Conservation (phyloP, 257 asterid genomes). For the Solanum dulcamara region DNA sequence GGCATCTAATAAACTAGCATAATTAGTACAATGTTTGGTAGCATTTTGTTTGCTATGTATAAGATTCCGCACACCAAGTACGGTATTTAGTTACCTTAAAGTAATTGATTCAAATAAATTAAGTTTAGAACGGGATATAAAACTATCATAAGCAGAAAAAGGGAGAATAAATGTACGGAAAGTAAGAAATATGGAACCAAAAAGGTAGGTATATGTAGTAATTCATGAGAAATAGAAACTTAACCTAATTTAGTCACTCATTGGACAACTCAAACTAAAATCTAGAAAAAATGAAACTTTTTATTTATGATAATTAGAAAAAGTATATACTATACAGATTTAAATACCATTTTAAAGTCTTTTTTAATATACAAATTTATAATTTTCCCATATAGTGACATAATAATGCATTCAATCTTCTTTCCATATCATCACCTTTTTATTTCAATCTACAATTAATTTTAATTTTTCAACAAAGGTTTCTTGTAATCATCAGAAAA, state of each 20-base stretch:
- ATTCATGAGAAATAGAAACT: not conserved
- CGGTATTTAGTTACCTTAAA: not conserved
- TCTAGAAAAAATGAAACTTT: not conserved
- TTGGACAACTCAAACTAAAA: not conserved
- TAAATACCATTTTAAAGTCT: not conserved
- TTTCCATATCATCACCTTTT: not conserved
- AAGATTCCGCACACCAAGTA: not conserved
- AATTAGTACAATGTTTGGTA: not conserved
- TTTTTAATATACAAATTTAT: not conserved
- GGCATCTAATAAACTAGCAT: not conserved
- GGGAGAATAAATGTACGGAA: not conserved
- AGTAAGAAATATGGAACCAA: not conserved
- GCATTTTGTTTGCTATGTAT: not conserved
- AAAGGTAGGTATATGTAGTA: not conserved
- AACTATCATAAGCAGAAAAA: not conserved
- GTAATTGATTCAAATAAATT: too few species aligned
- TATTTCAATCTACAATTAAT: not conserved
- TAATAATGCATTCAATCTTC: not conserved
- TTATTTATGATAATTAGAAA: not conserved
- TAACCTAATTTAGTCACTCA: not conserved
- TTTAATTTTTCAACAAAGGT: not conserved
- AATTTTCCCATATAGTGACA: not conserved
- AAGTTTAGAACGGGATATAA: not conserved
- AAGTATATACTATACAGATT: not conserved
- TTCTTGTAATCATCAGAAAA: not conserved